Evolutionary conservation across 2,329 filamentous ascomycete species (phyloP).

Genomic region (Colletotrichum lentis): DNA sequence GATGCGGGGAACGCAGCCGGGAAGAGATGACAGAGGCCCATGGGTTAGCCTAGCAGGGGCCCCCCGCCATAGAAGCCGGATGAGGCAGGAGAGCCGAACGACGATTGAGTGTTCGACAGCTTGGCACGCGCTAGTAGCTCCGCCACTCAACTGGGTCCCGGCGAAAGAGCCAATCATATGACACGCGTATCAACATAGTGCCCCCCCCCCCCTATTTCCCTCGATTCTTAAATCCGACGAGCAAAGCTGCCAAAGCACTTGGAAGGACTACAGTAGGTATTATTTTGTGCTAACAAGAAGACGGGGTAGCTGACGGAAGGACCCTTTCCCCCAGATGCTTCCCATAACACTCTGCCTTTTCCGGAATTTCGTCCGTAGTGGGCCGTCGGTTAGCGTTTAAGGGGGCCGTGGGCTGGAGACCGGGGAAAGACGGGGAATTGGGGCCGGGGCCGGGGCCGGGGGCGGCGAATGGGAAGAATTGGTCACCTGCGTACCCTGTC

Average conservation of each 20-base stretch:
- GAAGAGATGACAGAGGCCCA: slow-evolving; percentile 6
- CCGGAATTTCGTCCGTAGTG: not conserved
- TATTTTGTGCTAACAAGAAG: not conserved
- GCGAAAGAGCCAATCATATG: slow-evolving; percentile 7
- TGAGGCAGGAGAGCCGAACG: slow-evolving; percentile 27
- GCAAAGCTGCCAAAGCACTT: no score
- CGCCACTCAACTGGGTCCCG: slow-evolving; percentile 22
- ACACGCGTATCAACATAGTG: not conserved
- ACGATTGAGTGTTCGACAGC: slow-evolving; percentile 27
- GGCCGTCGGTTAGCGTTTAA: not conserved
- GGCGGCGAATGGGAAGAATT: not conserved
- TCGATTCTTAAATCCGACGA: no score
- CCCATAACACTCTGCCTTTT: not conserved
- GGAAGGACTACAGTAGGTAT: no score
- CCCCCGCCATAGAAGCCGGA: slow-evolving; percentile 12
- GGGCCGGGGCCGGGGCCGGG: not conserved
- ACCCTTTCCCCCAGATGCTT: no score
- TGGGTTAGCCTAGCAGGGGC: slow-evolving; percentile 16
- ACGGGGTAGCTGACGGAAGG: not conserved
- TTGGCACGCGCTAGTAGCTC: slow-evolving; percentile 30
- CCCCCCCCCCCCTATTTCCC: not conserved
- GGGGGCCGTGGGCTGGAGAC: not conserved
- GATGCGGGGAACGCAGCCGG: slow-evolving; percentile 6
- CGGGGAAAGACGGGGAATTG: not conserved
- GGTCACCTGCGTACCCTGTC: not conserved